Percentiles rank a stretch among this genome's conserved stretches.
These are phyloP conservation scores for Rhodotorula diobovata DNA, from an alignment of 768 basidiomycete species.

Conservation along the genomic window DNA sequence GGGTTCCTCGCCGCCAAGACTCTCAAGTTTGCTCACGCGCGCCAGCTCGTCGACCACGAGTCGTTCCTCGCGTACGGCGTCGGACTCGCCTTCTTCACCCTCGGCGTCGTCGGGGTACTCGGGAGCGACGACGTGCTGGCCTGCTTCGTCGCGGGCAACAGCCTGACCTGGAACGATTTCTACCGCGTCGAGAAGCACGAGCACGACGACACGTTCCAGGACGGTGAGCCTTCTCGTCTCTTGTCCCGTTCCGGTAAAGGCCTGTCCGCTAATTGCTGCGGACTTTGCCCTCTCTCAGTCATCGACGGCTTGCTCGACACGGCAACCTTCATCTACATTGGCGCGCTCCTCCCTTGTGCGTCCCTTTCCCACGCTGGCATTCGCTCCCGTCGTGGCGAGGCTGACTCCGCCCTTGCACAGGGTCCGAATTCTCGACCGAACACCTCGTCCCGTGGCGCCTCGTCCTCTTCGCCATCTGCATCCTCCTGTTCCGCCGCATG, in stretches of 20 bases:
- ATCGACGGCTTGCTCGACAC: conserved; percentile 34
- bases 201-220: conserved; percentile 43
- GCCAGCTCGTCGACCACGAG: conserved; percentile 49
- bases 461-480: conserved; percentile 47
- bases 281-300: background rate
- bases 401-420: conserved; percentile 38
- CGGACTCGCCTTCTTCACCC: conserved; percentile 37
- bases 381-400: background rate
- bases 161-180: conserved; percentile 34
- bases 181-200: conserved; percentile 30
- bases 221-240: conserved; percentile 10
- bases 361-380: too few species aligned
- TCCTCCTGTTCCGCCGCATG: conserved; percentile 48
- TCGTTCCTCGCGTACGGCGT: conserved; percentile 45
- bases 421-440: conserved; percentile 33
- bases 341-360: conserved; percentile 48
- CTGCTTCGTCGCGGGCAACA: conserved; percentile 46
- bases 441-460: conserved; percentile 48
- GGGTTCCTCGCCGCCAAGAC: conserved; percentile 48
- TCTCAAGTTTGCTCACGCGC: conserved; percentile 45
- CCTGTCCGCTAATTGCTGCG: background rate
- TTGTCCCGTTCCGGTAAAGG: too few species aligned
- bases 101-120: conserved; percentile 48
- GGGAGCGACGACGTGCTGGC: conserved; percentile 51
- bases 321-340: conserved; percentile 48